Evolutionary conservation across 805 yeast species (phyloP), one percentile per base, ranked within the genome.

Genomic region (Kodamaea nitidulidarum): DNA sequence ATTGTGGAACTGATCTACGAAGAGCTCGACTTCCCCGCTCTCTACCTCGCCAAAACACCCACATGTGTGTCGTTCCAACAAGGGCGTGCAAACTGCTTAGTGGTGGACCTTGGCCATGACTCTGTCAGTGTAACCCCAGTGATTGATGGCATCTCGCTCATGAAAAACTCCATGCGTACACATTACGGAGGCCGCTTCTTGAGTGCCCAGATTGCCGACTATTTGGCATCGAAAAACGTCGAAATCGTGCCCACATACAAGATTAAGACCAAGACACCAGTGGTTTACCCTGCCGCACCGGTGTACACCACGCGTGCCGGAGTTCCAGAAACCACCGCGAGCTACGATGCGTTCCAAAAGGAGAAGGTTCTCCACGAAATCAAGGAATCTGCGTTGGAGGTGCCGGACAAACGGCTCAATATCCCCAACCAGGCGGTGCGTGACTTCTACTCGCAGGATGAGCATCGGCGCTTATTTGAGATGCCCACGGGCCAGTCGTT

Each of bases 11-110:
- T 77, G 1, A 71, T 84, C 30, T 71, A 84, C 43, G 96, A 88
- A 54, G 63, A 70, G 10, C 72, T 81, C 55, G 70, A 77, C 26
- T 83, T 81, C 49, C 90, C 93, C 27, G 97, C 95, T 0, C 77
- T 86, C 42, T 90, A 82, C 55, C 58, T 86, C 16, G 88, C 86
- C 10, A 82, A 88, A 42, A 73, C 82, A 7, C 91, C 96, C n/a
- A 82, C 95, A 0, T 84, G 95, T 63, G 80, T 84, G 1, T 80
- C 95, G 1, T 90, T 90, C 62, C 88, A 91, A 8, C 83, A 84
- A 47, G 96, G 95, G 3, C 73, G 95, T 56, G 88, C 95, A 32
- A 83, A 82, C 44, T 88, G 95, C 56, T 66, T 88, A 22, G 88
- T 88, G 28, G 91, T 88, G 28, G 95, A 88, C 58, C 63, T 86